Conservation (phyloP, 2,329 filamentous ascomycete species). For the Penicillium sp. region DNA sequence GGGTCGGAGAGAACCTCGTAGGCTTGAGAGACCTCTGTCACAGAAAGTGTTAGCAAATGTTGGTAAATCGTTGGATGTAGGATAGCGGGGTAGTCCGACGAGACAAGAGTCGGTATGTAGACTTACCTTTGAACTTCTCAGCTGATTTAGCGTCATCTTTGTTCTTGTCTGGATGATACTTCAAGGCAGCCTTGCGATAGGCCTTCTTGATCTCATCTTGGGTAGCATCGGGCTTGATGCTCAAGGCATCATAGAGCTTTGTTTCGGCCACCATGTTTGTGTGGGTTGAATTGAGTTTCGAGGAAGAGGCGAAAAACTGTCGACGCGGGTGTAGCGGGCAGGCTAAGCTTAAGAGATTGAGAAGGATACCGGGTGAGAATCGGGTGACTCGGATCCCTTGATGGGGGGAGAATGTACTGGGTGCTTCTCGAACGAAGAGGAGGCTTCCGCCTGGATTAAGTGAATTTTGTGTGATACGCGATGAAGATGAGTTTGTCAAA, state of each 20-base stretch:
- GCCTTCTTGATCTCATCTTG: constrained; percentile 98
- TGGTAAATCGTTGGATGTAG: background rate
- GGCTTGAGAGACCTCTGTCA: constrained; percentile 82
- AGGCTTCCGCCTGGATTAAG: constrained; percentile 33
- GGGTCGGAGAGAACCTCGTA: constrained; percentile 98
- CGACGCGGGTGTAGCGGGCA: background rate
- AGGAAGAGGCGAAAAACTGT: background rate
- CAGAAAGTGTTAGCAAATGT: background rate
- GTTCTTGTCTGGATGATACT: constrained; percentile 98
- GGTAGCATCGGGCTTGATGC: constrained; percentile 74
- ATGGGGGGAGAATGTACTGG: constrained; percentile 7
- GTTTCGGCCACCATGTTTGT: constrained; percentile 83
- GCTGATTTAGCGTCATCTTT: constrained; percentile 81
- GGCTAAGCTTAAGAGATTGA: constrained; percentile 11
- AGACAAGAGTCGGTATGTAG: background rate
- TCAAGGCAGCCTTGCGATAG: constrained; percentile 79
- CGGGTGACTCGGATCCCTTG: constrained; percentile 9
- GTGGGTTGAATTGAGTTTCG: constrained; percentile 20
- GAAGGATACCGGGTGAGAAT: constrained; percentile 8
- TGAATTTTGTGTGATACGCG: background rate
- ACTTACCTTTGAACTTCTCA: constrained; percentile 86
- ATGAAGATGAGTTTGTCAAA: constrained; percentile 5
- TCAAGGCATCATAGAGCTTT: constrained; percentile 88
- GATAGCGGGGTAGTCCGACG: constrained; percentile 6
- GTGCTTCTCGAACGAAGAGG: constrained; percentile 40